Evolutionary conservation across 164 flowering plant species (phyloP).

Genomic region (Sedum album): DNA sequence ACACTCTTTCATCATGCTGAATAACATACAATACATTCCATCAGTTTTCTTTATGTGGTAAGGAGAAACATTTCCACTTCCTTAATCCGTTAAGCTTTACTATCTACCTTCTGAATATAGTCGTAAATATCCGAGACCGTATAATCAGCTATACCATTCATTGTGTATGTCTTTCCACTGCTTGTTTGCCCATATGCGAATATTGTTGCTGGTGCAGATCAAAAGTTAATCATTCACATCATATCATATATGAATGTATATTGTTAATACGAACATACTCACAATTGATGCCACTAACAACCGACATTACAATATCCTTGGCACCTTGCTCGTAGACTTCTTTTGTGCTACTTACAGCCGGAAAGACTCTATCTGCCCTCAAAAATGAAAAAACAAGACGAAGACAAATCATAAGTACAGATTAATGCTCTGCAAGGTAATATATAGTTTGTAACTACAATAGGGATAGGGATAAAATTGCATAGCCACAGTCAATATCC

Average conservation of each 20-base stretch:
- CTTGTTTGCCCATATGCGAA: conserved; percentile 63
- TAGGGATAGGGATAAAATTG: neutral
- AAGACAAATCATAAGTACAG: neutral
- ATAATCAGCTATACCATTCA: conserved; percentile 51
- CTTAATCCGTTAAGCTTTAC: too few species aligned
- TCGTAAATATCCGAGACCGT: conserved; percentile 49
- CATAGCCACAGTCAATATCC: neutral
- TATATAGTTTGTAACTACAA: too few species aligned
- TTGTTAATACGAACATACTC: conserved; percentile 16
- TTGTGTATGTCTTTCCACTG: conserved; percentile 30
- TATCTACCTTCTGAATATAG: conserved; percentile 46
- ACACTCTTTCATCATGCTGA: conserved; percentile 10
- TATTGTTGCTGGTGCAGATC: conserved; percentile 35
- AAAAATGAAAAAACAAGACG: neutral
- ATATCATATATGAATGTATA: neutral
- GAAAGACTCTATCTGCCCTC: conserved; percentile 48
- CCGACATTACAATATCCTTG: conserved; percentile 56
- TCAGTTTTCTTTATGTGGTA: neutral
- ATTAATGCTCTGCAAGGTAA: neutral
- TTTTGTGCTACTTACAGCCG: conserved; percentile 33
- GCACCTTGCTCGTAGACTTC: conserved; percentile 58
- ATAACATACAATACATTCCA: neutral
- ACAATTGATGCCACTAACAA: conserved; percentile 59
- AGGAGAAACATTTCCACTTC: neutral
- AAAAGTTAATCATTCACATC: neutral